Evolutionary conservation across 108 stramenopile species (phyloP).

Genomic region (Parmales sp.): DNA sequence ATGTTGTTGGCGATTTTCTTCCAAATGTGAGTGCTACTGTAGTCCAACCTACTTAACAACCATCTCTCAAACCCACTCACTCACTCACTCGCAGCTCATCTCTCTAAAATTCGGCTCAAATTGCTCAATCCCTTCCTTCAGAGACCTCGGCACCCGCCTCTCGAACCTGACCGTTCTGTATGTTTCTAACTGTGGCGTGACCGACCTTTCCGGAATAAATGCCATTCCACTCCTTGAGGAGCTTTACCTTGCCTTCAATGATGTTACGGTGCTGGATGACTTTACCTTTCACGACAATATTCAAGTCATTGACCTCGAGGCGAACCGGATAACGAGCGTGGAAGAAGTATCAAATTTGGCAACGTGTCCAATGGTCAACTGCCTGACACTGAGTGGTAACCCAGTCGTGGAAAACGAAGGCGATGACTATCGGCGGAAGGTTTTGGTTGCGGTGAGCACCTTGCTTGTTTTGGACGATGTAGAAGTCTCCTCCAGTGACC

Average conservation of each 20-base stretch:
- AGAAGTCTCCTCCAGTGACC: too few species aligned
- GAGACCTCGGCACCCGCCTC: slow-evolving; percentile 23
- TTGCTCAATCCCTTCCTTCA: slow-evolving; percentile 13
- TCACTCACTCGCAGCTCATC: neutral
- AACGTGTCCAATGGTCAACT: neutral
- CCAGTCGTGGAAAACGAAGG: too few species aligned
- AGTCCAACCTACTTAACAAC: too few species aligned
- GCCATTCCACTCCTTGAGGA: slow-evolving; percentile 22
- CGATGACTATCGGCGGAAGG: neutral
- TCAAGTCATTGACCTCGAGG: slow-evolving; percentile 27
- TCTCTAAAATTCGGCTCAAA: too few species aligned
- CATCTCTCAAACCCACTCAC: neutral
- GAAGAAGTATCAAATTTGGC: slow-evolving; percentile 1
- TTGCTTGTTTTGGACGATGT: neutral
- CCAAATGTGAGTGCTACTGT: too few species aligned
- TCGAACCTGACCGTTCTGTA: slow-evolving; percentile 18
- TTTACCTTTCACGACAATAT: slow-evolving; percentile 24
- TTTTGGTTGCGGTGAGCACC: neutral
- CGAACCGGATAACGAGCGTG: slow-evolving; percentile 6
- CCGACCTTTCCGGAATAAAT: slow-evolving; percentile 27
- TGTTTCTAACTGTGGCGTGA: slow-evolving; percentile 21
- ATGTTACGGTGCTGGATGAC: slow-evolving; percentile 23
- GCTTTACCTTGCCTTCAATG: slow-evolving; percentile 34
- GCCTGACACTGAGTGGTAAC: neutral
- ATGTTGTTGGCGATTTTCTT: neutral